Conservation (phyloP, 805 yeast species). For the Kluyveromyces lactis region DNA sequence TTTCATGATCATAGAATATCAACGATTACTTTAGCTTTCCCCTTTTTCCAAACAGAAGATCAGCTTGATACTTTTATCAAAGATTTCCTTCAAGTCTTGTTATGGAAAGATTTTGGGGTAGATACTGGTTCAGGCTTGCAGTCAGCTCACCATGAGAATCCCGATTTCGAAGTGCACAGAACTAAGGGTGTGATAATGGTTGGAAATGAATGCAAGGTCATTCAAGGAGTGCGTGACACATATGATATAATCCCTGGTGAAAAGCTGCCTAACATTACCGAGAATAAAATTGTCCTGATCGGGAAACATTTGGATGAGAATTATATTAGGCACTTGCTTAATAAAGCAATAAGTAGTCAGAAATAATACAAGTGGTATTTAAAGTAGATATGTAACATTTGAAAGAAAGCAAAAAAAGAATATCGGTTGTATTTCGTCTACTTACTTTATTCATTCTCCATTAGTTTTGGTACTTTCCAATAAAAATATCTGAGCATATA, state of each 20-base stretch:
- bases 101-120: slow-evolving; percentile 59
- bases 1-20: slow-evolving; percentile 46
- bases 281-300: slow-evolving; percentile 62
- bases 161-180: slow-evolving; percentile 66
- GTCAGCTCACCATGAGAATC: slow-evolving; percentile 18
- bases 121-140: slow-evolving; percentile 22
- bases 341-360: neutral
- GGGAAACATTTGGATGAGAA: slow-evolving; percentile 51
- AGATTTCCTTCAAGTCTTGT: slow-evolving; percentile 52
- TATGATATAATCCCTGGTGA: slow-evolving; percentile 61
- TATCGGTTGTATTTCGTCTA: no score
- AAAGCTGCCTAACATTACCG: slow-evolving; percentile 25
- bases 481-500: no score
- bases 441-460: no score
- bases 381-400: no score
- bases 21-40: slow-evolving; percentile 44
- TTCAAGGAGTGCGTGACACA: slow-evolving; percentile 91
- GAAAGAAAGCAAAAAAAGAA: no score
- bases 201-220: slow-evolving; percentile 41
- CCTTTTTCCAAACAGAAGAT: slow-evolving; percentile 26
- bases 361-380: no score
- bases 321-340: slow-evolving; percentile 25
- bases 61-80: slow-evolving; percentile 43
- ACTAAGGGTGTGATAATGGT: slow-evolving; percentile 64
- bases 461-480: no score